These are phyloP conservation scores for Ganoderma resinaceum DNA, from an alignment of 1,284 basidiomycete genomes.

Conservation along the genomic window DNA sequence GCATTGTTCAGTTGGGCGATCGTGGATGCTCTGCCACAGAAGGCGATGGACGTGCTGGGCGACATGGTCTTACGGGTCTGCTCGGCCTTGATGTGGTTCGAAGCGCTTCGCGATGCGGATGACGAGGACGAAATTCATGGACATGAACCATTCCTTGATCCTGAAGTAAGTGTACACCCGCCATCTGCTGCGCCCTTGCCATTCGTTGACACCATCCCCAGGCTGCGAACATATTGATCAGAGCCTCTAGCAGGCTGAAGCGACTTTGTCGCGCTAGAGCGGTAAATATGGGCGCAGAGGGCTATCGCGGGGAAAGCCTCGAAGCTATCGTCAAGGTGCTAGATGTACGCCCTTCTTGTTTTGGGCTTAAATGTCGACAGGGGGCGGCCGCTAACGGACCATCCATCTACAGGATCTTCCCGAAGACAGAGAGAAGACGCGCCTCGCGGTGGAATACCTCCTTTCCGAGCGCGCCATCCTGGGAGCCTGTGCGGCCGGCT, in stretches of 20 bases:
- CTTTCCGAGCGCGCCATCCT: conserved; percentile 51
- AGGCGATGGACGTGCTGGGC: neutral
- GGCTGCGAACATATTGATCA: neutral
- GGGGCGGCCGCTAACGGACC: neutral
- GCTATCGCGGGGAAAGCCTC: conserved; percentile 35
- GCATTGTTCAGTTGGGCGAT: conserved; percentile 41
- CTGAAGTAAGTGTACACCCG: neutral
- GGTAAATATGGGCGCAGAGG: conserved; percentile 10
- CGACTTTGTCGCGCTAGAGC: neutral
- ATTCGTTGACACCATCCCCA: neutral
- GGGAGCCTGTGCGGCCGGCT: conserved; percentile 49
- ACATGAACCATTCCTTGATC: neutral
- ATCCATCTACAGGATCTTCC: conserved; percentile 35
- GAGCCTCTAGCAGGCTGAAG: neutral
- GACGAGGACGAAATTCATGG: neutral
- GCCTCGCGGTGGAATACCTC: conserved; percentile 46
- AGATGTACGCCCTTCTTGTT: conserved; percentile 43
- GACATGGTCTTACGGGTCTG: neutral
- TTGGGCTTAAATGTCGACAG: neutral
- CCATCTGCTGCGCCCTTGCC: conserved; percentile 16
- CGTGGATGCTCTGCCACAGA: conserved; percentile 18
- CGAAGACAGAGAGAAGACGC: conserved; percentile 40
- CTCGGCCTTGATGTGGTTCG: neutral
- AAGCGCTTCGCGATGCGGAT: conserved; percentile 2
- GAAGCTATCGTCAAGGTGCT: conserved; percentile 23